phyloP scores from a whole-genome alignment of 1,139 yeast species.

The Ogataea hybrid region DNA sequence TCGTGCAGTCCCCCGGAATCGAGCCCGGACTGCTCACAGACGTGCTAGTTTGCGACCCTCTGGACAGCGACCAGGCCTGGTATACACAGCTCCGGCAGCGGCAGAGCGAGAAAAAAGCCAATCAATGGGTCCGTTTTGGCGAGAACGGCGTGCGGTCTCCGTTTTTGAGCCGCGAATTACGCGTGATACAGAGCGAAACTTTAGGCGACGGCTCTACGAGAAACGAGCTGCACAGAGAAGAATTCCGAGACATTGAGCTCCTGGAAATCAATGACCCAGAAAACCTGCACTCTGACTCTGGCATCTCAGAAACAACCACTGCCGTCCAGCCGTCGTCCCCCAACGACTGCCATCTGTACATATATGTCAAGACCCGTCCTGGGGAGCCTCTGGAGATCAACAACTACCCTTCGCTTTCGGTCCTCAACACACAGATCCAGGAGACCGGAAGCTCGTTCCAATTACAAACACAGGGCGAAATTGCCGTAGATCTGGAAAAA shows the following conservation, averaged over 20 bases:
- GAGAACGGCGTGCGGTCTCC: slow-evolving; percentile 26
- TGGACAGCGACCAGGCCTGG: slow-evolving; percentile 8
- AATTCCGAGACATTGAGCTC: slow-evolving; percentile 31
- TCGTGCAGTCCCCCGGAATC: slow-evolving; percentile 5
- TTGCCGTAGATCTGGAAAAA: slow-evolving; percentile 27
- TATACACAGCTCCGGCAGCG: slow-evolving; percentile 8
- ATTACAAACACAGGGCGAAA: slow-evolving; percentile 9
- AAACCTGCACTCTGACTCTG: neutral
- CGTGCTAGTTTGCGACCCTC: slow-evolving; percentile 7
- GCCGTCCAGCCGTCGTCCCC: neutral
- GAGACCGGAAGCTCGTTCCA: slow-evolving; percentile 18
- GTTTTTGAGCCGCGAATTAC: slow-evolving; percentile 25
- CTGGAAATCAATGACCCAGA: slow-evolving; percentile 22
- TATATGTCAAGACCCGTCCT: slow-evolving; percentile 25
- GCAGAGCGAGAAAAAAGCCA: slow-evolving; percentile 10
- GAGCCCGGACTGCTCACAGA: slow-evolving; percentile 5
- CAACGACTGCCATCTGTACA: slow-evolving; percentile 27
- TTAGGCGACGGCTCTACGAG: slow-evolving; percentile 23
- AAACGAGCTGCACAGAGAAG: slow-evolving; percentile 17
- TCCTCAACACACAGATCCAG: slow-evolving; percentile 15
- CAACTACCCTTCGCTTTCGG: slow-evolving; percentile 24
- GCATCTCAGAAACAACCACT: neutral
- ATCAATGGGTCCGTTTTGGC: slow-evolving; percentile 18
- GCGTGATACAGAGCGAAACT: slow-evolving; percentile 28
- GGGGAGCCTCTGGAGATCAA: slow-evolving; percentile 21